These are phyloP conservation scores for Cyclotella cryptica DNA, from an alignment of 108 stramenopile species.

Conservation along the genomic window DNA sequence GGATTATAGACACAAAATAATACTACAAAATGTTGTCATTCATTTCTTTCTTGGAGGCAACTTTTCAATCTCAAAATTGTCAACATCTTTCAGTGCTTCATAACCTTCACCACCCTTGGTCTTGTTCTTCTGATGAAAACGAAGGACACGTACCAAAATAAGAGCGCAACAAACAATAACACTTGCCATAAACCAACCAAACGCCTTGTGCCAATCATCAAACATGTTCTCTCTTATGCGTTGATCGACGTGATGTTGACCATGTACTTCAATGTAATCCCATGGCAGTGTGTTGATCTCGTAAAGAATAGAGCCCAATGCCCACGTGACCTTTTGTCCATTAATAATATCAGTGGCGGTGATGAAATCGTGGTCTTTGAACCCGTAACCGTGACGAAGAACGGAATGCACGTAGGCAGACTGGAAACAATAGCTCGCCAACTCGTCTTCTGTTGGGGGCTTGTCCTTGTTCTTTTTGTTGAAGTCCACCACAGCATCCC, in stretches of 20 bases:
- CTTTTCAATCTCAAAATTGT: slow-evolving; percentile 18
- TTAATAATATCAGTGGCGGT: slow-evolving; percentile 82
- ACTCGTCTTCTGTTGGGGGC: slow-evolving; percentile 43
- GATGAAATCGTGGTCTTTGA: slow-evolving; percentile 60
- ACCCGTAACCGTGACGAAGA: slow-evolving; percentile 82
- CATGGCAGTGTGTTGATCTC: slow-evolving; percentile 86
- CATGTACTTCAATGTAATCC: slow-evolving; percentile 41
- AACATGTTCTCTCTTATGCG: slow-evolving; percentile 10
- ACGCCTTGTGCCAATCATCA: slow-evolving; percentile 18
- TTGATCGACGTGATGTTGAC: slow-evolving; percentile 25
- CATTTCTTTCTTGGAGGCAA: not conserved
- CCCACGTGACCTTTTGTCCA: slow-evolving; percentile 89
- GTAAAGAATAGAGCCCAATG: slow-evolving; percentile 88
- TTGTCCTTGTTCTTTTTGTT: slow-evolving; percentile 38
- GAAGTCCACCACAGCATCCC: slow-evolving; percentile 57
- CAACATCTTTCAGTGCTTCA: slow-evolving; percentile 22
- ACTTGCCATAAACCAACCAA: slow-evolving; percentile 16
- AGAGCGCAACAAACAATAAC: slow-evolving; percentile 17
- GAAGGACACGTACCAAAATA: slow-evolving; percentile 19
- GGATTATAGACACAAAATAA: too few species aligned
- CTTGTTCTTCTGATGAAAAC: slow-evolving; percentile 30
- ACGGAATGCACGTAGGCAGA: slow-evolving; percentile 75
- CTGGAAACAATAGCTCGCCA: slow-evolving; percentile 81
- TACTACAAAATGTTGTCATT: too few species aligned
- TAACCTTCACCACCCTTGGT: slow-evolving; percentile 15